phyloP scores from a whole-genome alignment of 2,329 filamentous ascomycete species.

The Monilinia fructigena region DNA sequence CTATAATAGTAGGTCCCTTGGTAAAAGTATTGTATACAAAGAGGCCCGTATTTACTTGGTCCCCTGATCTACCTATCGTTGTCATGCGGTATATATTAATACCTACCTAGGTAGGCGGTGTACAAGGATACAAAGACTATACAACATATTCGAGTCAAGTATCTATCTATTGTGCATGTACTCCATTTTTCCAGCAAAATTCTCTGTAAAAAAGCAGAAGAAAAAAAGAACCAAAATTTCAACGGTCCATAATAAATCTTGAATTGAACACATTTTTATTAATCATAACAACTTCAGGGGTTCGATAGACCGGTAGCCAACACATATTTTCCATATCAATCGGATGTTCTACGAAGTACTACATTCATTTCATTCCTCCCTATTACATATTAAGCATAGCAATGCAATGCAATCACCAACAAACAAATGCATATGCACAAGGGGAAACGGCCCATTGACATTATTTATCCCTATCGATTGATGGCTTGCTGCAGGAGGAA shows the following conservation, averaged over 20 bases:
- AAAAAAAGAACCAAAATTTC: background rate
- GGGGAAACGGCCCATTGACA: background rate
- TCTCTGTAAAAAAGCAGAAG: background rate
- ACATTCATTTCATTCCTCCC: too few species aligned
- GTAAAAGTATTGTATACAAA: too few species aligned
- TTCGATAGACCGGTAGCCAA: too few species aligned
- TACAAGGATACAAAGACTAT: background rate
- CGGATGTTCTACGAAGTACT: too few species aligned
- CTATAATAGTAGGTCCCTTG: too few species aligned
- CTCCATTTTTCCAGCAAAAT: background rate
- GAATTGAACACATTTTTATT: background rate
- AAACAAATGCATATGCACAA: conserved; percentile 8
- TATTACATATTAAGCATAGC: too few species aligned
- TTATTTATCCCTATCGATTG: background rate
- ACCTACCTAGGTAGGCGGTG: background rate
- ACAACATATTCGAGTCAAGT: conserved; percentile 1
- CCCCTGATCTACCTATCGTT: conserved; percentile 7
- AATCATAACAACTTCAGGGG: too few species aligned
- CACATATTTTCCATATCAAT: too few species aligned
- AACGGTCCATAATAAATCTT: background rate
- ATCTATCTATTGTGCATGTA: too few species aligned
- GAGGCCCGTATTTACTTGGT: background rate
- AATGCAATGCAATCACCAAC: too few species aligned
- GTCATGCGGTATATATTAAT: conserved; percentile 1
- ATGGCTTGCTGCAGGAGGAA: conserved; percentile 2